Evolutionary conservation across 306 rosid genomes (phyloP), one percentile per base, ranked within the genome.

Genomic region (Dryas octopetala): DNA sequence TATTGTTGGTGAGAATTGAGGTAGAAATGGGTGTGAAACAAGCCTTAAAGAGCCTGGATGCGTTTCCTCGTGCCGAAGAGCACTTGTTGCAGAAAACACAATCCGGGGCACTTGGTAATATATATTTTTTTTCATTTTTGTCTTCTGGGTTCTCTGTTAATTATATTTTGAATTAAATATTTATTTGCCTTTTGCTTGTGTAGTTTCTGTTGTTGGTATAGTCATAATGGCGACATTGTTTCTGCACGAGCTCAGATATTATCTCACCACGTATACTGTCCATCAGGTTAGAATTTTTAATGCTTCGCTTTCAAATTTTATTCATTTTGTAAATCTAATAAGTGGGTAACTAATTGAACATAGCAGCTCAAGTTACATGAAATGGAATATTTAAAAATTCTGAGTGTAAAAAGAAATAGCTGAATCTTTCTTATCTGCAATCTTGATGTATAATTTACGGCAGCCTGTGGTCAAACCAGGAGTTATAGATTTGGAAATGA

Each of bases 1-100:
- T 58, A 5, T 10, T 15, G 2, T 68, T 41, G 13, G 5, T 15
- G 51, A 44, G 28, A 46, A 14, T 40, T 1, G 46, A 68, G 79
- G 80, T 70, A 55, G 14, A 11, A 26, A 91, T 95, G 99, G 90
- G 99, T 28, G 32, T 95, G 74, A 95, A 79, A 74, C 93, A 90
- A 80, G 85, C 89, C 45, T 77, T 95, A 43, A 90, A 77, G 88
- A 90, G 83, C 78, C 80, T 95, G 45, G 99, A 95, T 77, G 99
- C 99, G 9, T 95, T 95, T 82, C 99, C 99, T 46, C 97, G 99
- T 66, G 89, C 99, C 15, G 99, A 95, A 72, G 99, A 95, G 50
- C 99, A 95, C 66, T 89, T 95, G 88, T 64, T 92, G 89, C 89
- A 81, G 79, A 95, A 92, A 77, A 95, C 99, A 28, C 97, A 90